Base-by-base conservation (phyloP, 129 eudicot genomes). In the Logfia minima region DNA sequence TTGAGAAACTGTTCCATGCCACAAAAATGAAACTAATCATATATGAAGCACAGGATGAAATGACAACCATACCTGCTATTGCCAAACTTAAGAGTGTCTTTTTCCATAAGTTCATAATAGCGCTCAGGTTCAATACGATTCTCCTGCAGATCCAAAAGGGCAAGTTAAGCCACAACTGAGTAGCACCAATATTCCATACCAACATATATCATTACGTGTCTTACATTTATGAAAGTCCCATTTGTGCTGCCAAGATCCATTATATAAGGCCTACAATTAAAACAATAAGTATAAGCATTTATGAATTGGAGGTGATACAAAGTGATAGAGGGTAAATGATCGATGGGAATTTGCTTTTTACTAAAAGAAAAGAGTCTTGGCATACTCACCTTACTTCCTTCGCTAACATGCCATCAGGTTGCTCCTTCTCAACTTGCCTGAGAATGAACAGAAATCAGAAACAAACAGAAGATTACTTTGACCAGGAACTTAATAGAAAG, bases 201-300 rank as follows among this genome's bases (percentile, higher is more conserved):
- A 32, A n/a, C 6, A 66, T 23, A 53, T 18, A 11, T 11, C 51
- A 77, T 17, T 29, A 48, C 52, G 66, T 60, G 10, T 31, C 96
- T 84, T 84, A 94, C 98, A 68, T 93, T 93, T 53, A 93, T 72
- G 77, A 87, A 94, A 62, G 98, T 94, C 63, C 95, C 92, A 55
- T 94, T 94, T 39, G 98, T 94, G 89, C 98, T 94, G 77, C 98
- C 98, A 67, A 94, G 93, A 86, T 94, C 98, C 98, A 94, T 94
- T 73, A 94, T 70, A 78, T 94, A 94, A 65, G 98, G 98, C 92
- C 98, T 94, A 35, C 51, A 63, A 66, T 53, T 28, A 68, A 32
- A 28, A 84, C 63, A 67, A 64, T 18, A 71, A 78, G 64, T 22
- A 34, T n/a, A 48, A 45, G 39, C 76, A 70, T 41, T 45, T 52